Base-by-base conservation (phyloP, 345 rosid species). In the Turnera subulata region DNA sequence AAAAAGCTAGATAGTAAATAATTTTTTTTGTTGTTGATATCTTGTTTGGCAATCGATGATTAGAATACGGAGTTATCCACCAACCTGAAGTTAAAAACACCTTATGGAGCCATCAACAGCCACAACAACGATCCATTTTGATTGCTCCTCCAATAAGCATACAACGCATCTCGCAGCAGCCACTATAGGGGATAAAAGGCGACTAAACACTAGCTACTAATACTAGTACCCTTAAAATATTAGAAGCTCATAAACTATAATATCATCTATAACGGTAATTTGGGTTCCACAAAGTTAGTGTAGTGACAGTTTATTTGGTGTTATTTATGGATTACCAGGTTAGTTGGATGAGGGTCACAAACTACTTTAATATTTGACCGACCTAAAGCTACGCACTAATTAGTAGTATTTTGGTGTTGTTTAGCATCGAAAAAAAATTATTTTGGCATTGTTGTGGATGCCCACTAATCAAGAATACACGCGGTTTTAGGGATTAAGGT, bases 281-380 rank as follows among this genome's bases (percentile, higher is more conserved):
- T 40, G 37, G 16, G 39, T 16, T 23, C 11, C 39, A 48, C 32
- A 15, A 40, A 13, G 6, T 20, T n/a, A 16, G 39, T 7, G 5
- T 38, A 26, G 56, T 55, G 67, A 51, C 50, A 2, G 29, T 23
- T 46, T 20, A 51, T 22, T 25, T 56, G 20, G 16, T 23, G 17
- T 22, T 54, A 48, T 48, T 17, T 48, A 58, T 17, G 42, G 2
- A 1, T 1, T n/a, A 12, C 8, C 16, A 58, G 38, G 46, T 49
- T 10, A 33, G 47, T 49, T 50, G 64, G 70, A 68, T 26, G 52
- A 59, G 42, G 47, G 40, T 53, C 26, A 25, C 29, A 24, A 42
- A 62, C 40, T 39, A 17, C 60, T 55, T 56, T 26, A 58, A 70
- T 59, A 68, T 56, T 75, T 71, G 76, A 59, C 73, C 76, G 59